Percentiles rank a stretch among this genome's conserved stretches.
Conservation (phyloP, 306 rosid species). For the Acacia crassicarpa region DNA sequence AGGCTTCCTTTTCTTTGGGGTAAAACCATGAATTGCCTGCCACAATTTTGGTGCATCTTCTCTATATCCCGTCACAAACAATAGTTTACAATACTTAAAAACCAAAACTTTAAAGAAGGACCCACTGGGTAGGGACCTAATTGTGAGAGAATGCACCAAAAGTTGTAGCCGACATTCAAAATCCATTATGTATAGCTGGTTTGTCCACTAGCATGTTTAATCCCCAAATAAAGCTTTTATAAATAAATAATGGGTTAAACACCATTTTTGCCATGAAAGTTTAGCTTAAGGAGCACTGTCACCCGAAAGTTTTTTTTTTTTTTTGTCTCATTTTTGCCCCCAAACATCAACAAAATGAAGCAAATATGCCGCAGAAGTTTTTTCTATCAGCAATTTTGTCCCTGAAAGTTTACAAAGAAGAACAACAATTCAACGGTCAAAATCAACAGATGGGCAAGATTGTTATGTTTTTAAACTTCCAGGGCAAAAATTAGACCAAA, state of each 20-base stretch:
- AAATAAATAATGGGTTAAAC: not conserved
- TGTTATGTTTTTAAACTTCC: too few species aligned
- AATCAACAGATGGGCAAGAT: too few species aligned
- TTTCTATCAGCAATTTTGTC: too few species aligned
- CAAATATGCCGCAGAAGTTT: too few species aligned
- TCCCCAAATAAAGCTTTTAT: not conserved
- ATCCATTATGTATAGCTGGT: not conserved
- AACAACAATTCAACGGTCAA: too few species aligned
- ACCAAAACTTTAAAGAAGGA: not conserved
- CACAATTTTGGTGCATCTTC: not conserved
- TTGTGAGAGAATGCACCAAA: not conserved
- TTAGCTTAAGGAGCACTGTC: too few species aligned
- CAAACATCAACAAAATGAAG: too few species aligned
- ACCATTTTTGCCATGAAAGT: too few species aligned
- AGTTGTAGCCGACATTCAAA: not conserved
- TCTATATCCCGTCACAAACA: not conserved
- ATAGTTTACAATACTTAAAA: not conserved
- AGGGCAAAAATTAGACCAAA: too few species aligned
- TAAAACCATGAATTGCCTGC: not conserved
- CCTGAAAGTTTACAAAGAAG: too few species aligned
- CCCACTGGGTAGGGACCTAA: not conserved
- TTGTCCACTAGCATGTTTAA: slow-evolving; percentile 8
- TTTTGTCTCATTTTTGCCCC: too few species aligned
- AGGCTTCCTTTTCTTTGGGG: not conserved
- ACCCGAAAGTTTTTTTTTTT: too few species aligned